Base-by-base conservation (phyloP, 768 basidiomycete genomes). In the Xerocomus brunneocitrinus region DNA sequence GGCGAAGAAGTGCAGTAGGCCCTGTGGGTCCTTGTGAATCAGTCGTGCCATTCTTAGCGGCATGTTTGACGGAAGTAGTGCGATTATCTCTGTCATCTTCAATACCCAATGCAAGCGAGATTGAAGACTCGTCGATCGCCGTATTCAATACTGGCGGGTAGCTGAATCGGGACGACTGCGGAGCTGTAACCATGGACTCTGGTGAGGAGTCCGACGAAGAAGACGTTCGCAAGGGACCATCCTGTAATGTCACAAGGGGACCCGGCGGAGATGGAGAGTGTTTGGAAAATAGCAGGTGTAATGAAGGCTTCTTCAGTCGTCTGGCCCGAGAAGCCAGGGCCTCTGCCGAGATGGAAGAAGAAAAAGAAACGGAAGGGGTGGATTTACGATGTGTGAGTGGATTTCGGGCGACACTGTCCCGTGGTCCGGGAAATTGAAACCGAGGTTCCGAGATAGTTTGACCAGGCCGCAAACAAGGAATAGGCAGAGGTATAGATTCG, bases 201-300 rank as follows among this genome's bases (percentile, higher is more conserved):
- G 66, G 66, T 13, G 70, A 70, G n/a, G 71, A 71, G 14, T 56
- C 69, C n/a, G 72, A 57, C 24, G 67, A 50, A 24, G 58, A 66
- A 31, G 72, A 67, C 35, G 66, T 57, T 40, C 61, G 54, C 16
- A 68, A 50, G 28, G 45, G 47, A 50, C 50, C 44, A 16, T 67
- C 69, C 42, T 43, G 63, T 22, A 24, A 54, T 50, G 14, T 52
- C 25, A 12, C 55, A 49, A 49, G 42, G 13, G 62, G 32, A 19
- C 55, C 36, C 25, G 54, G 46, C 3, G 80, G 74, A 24, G 83
- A 79, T 3, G 73, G 68, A 6, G 85, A 82, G 45, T 77, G 79
- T 71, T 85, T 87, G 31, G 83, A 75, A 66, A 89, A 85, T 19
- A 89, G 73, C 16, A 87, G 70, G 47, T 82, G 81, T 52, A 89